These are phyloP conservation scores for Ustilago loliicola DNA, from an alignment of 1,284 basidiomycete species.

Conservation along the genomic window DNA sequence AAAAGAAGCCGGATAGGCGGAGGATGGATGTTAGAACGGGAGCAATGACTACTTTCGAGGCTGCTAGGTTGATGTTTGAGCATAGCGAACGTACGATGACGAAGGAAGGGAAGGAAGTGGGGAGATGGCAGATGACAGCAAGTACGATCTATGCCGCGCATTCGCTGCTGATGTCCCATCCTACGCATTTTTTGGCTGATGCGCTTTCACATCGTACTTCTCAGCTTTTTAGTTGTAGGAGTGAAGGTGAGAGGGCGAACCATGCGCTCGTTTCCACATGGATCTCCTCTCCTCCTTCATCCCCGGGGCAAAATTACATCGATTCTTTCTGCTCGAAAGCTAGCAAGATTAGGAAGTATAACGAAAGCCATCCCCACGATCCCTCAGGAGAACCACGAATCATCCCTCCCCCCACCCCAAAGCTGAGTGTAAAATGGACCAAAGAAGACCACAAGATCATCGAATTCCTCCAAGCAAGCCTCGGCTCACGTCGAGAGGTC, in stretches of 20 bases:
- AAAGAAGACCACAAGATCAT: conserved; percentile 78
- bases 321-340: conserved; percentile 70
- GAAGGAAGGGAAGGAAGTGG: neutral
- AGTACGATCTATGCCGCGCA: conserved; percentile 78
- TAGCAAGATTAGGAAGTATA: conserved; percentile 22
- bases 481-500: conserved; percentile 76
- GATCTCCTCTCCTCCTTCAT: conserved; percentile 70
- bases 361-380: conserved; percentile 74
- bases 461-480: conserved; percentile 77
- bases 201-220: conserved; percentile 75
- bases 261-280: conserved; percentile 76
- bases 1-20: conserved; percentile 6
- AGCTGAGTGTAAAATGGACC: conserved; percentile 73
- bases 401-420: conserved; percentile 60
- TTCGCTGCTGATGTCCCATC: conserved; percentile 78
- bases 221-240: conserved; percentile 80
- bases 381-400: conserved; percentile 74
- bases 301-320: conserved; percentile 36
- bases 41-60: conserved; percentile 44
- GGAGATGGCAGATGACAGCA: conserved; percentile 21
- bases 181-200: conserved; percentile 78
- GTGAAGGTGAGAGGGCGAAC: conserved; percentile 76
- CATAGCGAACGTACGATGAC: neutral
- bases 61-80: conserved; percentile 35
- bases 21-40: conserved; percentile 45